Base-by-base conservation (phyloP, 2,329 filamentous ascomycete genomes). In the Aspergillus ruber region DNA sequence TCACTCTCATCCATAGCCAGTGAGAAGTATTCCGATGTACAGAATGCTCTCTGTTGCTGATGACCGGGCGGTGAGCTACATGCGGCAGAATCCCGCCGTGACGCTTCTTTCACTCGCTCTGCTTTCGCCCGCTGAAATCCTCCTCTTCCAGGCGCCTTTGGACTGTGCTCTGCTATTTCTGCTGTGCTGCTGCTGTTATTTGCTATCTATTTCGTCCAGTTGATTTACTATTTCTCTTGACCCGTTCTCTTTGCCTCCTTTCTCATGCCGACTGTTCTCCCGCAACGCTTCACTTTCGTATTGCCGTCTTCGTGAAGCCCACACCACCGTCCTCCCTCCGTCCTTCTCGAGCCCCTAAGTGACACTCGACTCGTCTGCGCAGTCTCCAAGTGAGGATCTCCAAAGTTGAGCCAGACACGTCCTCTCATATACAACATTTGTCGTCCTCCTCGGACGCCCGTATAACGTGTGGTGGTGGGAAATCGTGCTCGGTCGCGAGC, bases 401-500 rank as follows among this genome's bases (percentile, higher is more conserved):
- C 36, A 18, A 12, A 12, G 15, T 12, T 20, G 15, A 39, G 17
- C 10, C 36, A 39, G 36, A 39, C 15, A 39, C 36, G 25, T 39
- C 18, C 10, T 18, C 36, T 17, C 17, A 12, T 39, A 21, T 18
- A 39, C 36, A 18, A 20, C 21, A 39, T 12, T n/a, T n/a, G 1
- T 17, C 15, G 13, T 10, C 17, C 32, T 35, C 25, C 15, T 53
- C 44, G 50, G 10, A 39, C 36, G 36, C 18, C n/a, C n/a, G 15
- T 3, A 35, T 17, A 29, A 29, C 25, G 25, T 55, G 55, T 61
- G 54, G 56, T 50, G 6, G 49, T 50, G 52, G 52, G 54, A 52
- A 60, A 53, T 57, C 53, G 53, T 57, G 55, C 57, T 62, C 59
- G 61, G 59, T 65, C 59, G 63, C 63, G 64, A 61, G 58, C 61